Evolutionary conservation across 2,329 filamentous ascomycete species (phyloP).

Genomic region (Diplodia seriata): DNA sequence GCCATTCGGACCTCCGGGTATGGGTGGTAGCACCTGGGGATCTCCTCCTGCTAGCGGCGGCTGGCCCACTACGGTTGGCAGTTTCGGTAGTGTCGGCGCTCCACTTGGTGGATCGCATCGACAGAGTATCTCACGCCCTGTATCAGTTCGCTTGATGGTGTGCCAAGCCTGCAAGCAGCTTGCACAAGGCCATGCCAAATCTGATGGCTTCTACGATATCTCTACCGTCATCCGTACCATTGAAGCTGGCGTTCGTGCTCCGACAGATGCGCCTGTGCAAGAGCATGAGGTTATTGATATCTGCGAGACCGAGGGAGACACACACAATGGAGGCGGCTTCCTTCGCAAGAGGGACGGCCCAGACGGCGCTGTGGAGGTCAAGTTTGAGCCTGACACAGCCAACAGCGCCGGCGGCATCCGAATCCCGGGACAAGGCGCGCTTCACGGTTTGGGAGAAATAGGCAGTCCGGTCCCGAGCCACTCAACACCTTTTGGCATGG

Average conservation of each 20-base stretch:
- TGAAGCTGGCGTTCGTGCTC: constrained; percentile 64
- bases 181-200: constrained; percentile 52
- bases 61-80: constrained; percentile 45
- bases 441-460: constrained; percentile 54
- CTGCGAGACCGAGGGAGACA: constrained; percentile 88
- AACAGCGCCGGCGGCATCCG: constrained; percentile 27
- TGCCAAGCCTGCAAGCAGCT: constrained; percentile 77
- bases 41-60: constrained; percentile 46
- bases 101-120: constrained; percentile 41
- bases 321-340: constrained; percentile 91
- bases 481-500: constrained; percentile 20
- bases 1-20: constrained; percentile 49
- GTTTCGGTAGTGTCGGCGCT: constrained; percentile 39
- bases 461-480: constrained; percentile 48
- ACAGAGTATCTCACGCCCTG: constrained; percentile 58
- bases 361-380: constrained; percentile 49
- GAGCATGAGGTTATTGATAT: constrained; percentile 78
- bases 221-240: constrained; percentile 68
- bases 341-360: constrained; percentile 65
- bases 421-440: constrained; percentile 14
- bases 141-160: constrained; percentile 74
- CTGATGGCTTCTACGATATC: constrained; percentile 74
- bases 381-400: constrained; percentile 46
- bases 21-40: constrained; percentile 50
- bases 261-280: constrained; percentile 62